Conservation (phyloP, 108 stramenopile species). For the Skeletonema potamos region DNA sequence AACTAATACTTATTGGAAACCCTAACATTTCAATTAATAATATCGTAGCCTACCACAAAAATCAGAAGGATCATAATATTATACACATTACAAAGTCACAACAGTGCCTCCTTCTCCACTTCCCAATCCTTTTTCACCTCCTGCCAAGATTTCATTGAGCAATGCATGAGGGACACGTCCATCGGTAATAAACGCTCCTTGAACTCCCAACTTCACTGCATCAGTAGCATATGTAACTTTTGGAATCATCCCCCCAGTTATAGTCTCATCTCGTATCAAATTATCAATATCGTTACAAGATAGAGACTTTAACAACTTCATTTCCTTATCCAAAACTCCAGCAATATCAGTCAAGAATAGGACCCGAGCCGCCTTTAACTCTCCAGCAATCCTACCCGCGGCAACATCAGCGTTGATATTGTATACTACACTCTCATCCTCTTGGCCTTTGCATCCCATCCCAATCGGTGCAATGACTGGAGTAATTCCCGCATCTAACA, state of each 20-base stretch:
- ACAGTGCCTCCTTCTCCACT: slow-evolving; percentile 55
- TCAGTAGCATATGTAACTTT: slow-evolving; percentile 84
- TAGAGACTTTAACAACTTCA: slow-evolving; percentile 70
- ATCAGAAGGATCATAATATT: no score
- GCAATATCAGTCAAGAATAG: slow-evolving; percentile 97
- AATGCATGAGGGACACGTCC: slow-evolving; percentile 89
- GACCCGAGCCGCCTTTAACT: slow-evolving; percentile 81
- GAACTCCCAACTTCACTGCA: slow-evolving; percentile 80
- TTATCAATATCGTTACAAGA: slow-evolving; percentile 67
- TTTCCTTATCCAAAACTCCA: slow-evolving; percentile 93
- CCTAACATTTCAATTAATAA: no score
- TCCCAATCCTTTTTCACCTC: slow-evolving; percentile 46
- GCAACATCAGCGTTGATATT: slow-evolving; percentile 99
- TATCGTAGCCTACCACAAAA: not conserved
- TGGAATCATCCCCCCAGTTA: slow-evolving; percentile 97
- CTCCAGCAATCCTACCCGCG: slow-evolving; percentile 93
- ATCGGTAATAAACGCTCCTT: slow-evolving; percentile 86
- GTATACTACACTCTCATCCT: slow-evolving; percentile 70
- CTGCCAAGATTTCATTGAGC: slow-evolving; percentile 77
- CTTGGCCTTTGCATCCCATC: slow-evolving; percentile 73
- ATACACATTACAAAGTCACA: slow-evolving; percentile 46
- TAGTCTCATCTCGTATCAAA: slow-evolving; percentile 90
- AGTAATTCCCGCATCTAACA: slow-evolving; percentile 81
- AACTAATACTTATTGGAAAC: no score
- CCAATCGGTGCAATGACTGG: slow-evolving; percentile 97